Conservation (phyloP, 2,329 filamentous ascomycete species). For the Penicillium expansum region DNA sequence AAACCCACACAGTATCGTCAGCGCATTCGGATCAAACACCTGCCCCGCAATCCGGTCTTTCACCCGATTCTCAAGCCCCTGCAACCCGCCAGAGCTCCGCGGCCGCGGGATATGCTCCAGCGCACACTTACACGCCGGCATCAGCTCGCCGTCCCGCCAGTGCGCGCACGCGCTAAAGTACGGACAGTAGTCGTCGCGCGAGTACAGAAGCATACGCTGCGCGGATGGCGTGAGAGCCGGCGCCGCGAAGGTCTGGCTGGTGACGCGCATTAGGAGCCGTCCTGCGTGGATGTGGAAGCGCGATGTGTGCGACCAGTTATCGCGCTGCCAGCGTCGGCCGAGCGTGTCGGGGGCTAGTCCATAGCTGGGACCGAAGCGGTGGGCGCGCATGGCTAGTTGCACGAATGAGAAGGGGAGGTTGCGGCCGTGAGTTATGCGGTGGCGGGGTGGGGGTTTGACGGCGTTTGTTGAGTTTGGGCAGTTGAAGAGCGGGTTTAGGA, state of each 20-base stretch:
- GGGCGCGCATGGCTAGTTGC: constrained; percentile 54
- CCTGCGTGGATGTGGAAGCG: constrained; percentile 55
- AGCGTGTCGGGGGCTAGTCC: constrained; percentile 51
- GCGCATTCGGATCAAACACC: constrained; percentile 42
- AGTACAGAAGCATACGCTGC: constrained; percentile 58
- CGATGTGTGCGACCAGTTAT: constrained; percentile 55
- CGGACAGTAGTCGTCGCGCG: constrained; percentile 58
- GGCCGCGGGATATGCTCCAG: constrained; percentile 55
- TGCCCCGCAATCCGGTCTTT: constrained; percentile 33
- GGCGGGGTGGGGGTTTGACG: constrained; percentile 49
- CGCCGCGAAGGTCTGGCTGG: constrained; percentile 53
- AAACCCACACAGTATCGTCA: constrained; percentile 50
- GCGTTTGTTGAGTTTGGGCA: constrained; percentile 55
- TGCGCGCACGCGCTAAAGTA: constrained; percentile 63
- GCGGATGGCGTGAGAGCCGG: constrained; percentile 52
- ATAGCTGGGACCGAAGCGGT: constrained; percentile 47
- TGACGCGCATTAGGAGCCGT: constrained; percentile 58
- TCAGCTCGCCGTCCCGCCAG: constrained; percentile 61
- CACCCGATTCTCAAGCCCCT: constrained; percentile 43
- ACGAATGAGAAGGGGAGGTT: constrained; percentile 58
- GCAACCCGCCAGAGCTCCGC: constrained; percentile 39
- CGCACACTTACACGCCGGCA: constrained; percentile 61
- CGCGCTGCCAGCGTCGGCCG: constrained; percentile 54
- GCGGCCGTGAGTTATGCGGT: constrained; percentile 54
- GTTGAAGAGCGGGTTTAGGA: constrained; percentile 56